Evolutionary conservation across 345 rosid genomes (phyloP), one percentile per base, ranked within the genome.

Genomic region (Euphorbia lathyris): DNA sequence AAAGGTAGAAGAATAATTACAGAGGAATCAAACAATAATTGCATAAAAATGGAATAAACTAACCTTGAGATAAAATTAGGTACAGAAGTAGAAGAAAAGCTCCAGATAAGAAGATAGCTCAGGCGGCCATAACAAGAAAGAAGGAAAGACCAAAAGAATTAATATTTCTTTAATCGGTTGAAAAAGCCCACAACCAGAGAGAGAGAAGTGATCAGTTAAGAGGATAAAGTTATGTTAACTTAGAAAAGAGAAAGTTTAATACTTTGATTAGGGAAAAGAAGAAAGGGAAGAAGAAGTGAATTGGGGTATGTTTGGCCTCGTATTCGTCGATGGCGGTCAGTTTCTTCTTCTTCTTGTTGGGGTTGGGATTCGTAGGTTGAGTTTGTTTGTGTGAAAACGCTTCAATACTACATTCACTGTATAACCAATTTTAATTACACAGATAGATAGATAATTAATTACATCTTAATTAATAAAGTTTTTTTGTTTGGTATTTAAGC

Each of bases 291-390:
- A 9, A n/a, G 11, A 53, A 30, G 9, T 19, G 19, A 51, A 19
- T n/a, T 48, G n/a, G 7, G 19, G 14, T 2, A 9, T 17, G n/a
- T n/a, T n/a, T n/a, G 23, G 11, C 77, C 65, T 77, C 68, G 73
- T 27, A 42, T 63, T 30, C 45, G 73, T 32, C 78, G 81, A 36
- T 26, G 51, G 12, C 63, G 74, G 75, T 38, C 77, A 69, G 79
- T 69, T 66, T 69, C 69, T 48, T 34, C 48, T 66, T 42, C 51
- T 64, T 40, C 20, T 56, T 61, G 1, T n/a, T 72, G 22, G 50
- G 69, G 1, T n/a, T 72, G 22, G 50, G 69, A 27, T 65, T 22
- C 34, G 30, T 17, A 5, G 34, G 53, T 45, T 45, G 27, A 20
- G 32, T 50, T n/a, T 51, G 11, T 17, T 4, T 20, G 42, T 47